A percentile compares a stretch with the other conserved stretches of the same genome.
Evolutionary conservation across 2,329 filamentous ascomycete genomes (phyloP).

Genomic region (Ceratocystis ficicola): DNA sequence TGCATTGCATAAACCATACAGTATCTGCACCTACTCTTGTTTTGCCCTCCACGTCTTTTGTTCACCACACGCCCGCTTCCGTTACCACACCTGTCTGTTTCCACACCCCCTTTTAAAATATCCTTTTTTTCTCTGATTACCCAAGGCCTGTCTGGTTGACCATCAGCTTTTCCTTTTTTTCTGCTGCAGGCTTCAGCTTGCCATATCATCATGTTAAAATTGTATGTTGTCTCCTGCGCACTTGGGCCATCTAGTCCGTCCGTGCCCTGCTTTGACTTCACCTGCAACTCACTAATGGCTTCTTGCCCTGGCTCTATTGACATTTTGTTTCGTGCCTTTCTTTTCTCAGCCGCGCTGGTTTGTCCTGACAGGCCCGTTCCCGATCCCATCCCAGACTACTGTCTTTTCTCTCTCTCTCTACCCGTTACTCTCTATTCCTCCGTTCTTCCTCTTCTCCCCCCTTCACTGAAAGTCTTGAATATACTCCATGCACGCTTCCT

Average conservation of each 20-base stretch:
- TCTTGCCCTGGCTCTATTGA: not conserved
- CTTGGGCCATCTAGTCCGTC: constrained; percentile 5
- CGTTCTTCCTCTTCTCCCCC: not conserved
- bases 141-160: not conserved
- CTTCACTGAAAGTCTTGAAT: not conserved
- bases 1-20: constrained; percentile 4
- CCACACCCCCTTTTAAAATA: not conserved
- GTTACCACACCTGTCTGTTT: not conserved
- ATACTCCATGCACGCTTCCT: not conserved
- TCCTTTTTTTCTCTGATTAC: not conserved
- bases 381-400: not conserved
- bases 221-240: not conserved
- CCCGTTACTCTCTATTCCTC: not conserved
- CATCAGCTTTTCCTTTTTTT: not conserved
- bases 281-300: not conserved
- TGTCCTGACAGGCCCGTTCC: not conserved
- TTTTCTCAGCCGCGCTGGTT: constrained; percentile 6
- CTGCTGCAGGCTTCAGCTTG: not conserved
- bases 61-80: not conserved
- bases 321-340: not conserved
- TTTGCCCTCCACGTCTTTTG: not conserved
- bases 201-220: not conserved
- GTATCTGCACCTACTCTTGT: not conserved
- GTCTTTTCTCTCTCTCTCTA: not conserved
- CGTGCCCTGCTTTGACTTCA: constrained; percentile 11